These are phyloP conservation scores for Orychophragmus violaceus DNA, from an alignment of 345 rosid species.

Conservation along the genomic window DNA sequence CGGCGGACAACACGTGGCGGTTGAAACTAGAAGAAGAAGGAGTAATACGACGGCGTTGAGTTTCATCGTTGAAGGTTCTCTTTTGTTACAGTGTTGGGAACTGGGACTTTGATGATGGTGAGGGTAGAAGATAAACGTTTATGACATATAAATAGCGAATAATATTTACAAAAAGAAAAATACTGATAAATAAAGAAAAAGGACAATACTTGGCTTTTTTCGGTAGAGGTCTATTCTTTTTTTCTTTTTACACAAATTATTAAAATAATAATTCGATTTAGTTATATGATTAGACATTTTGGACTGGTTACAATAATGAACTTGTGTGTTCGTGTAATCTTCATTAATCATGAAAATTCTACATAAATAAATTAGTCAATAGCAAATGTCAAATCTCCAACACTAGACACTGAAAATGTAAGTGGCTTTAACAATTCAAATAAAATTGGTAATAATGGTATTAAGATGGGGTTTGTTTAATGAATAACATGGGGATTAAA, in stretches of 20 bases:
- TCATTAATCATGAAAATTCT: slow-evolving; percentile 14
- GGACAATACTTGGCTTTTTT: slow-evolving; percentile 12
- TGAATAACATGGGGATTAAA: slow-evolving; percentile 14
- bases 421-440: neutral
- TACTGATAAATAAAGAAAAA: neutral
- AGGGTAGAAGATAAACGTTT: slow-evolving; percentile 18
- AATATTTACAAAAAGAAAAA: neutral
- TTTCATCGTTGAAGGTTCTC: slow-evolving; percentile 12
- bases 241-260: neutral
- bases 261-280: neutral
- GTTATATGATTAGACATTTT: slow-evolving; percentile 21
- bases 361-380: neutral
- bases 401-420: neutral
- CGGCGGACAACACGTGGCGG: slow-evolving; percentile 58
- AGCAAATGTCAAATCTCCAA: slow-evolving; percentile 2
- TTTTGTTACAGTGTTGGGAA: slow-evolving; percentile 22
- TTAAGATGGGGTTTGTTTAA: slow-evolving; percentile 19
- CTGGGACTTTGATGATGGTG: slow-evolving; percentile 11
- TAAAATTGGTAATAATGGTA: neutral
- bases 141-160: slow-evolving; percentile 16
- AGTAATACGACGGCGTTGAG: slow-evolving; percentile 22
- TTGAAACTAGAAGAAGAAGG: slow-evolving; percentile 28
- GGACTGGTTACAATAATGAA: neutral
- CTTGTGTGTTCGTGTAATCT: slow-evolving; percentile 20
- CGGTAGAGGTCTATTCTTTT: neutral